Base-by-base conservation (phyloP, 192 early-diverging fungal genomes). In the Coemansia sp. region DNA sequence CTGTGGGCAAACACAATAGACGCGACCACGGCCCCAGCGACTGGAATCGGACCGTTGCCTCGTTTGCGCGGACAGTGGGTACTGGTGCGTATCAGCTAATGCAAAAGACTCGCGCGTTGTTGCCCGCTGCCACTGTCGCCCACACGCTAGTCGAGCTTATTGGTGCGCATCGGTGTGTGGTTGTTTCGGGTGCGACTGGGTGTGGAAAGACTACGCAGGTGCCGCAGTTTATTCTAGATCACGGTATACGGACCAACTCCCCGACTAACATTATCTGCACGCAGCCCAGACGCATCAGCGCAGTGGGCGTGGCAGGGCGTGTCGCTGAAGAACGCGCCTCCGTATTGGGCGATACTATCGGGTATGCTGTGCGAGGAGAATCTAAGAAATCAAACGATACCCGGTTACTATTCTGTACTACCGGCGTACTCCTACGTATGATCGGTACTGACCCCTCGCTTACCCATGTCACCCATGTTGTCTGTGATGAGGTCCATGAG, bases 401-500 rank as follows among this genome's bases (percentile, higher is more conserved):
- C 13, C 72, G 87, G 39, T 78, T 91, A 27, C 57, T 88, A 24
- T 92, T 91, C 73, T 89, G 86, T 57, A 92, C 91, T 13, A 89
- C 88, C 0, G 90, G 90, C 0, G 90, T 92, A 41, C 65, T 92
- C 61, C 63, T 91, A 49, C 82, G 89, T 20, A 86, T 88, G 79
- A 66, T 92, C 27, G 36, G 29, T 6, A 61, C 66, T 11, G 66
- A 69, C 20, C 70, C 68, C 0, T 22, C 46, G 1, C 74, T 85
- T 22, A 43, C 41, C 5, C 63, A 49, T 2, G 58, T 78, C 3
- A 76, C 78, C 1, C 79, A 84, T 46, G 76, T 96, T 38, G 87
- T 96, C 36, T 90, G 95, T 20, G 95, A 96, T 62, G 95, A 96
- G 69, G 93, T 97, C 5, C 95, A 97, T 67, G 95, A 97, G 80